Evolutionary conservation across 768 basidiomycete species (phyloP), one percentile per base, ranked within the genome.

Genomic region (Serendipita sp.): DNA sequence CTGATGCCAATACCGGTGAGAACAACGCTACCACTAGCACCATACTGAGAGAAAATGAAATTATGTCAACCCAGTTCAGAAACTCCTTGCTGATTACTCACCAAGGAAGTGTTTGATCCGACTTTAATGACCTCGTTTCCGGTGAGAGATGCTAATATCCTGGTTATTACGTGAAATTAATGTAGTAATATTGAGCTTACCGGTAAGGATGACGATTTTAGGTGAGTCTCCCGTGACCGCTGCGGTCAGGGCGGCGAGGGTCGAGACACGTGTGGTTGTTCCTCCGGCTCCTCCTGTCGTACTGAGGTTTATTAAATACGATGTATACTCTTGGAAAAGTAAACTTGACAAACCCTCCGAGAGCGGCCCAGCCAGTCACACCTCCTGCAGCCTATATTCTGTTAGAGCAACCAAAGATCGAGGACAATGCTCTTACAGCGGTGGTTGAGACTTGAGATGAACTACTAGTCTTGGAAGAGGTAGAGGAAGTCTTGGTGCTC

Each of bases 1-100:
- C 79, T 78, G 37, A 80, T 73, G 1, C 79, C 79, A 67, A 80
- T 73, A 51, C 79, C 79, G 47, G 71, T 71, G 63, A 80, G 77
- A 28, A 76, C 13, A 41, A 41, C 13, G 13, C 38, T 41, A 5
- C 38, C 38, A 41, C 38, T 41, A 41, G 38, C 38, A 41, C 38
- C 38, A 41, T 41, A 41, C 38, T 41, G 38, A 41, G 38, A 41
- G 38, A 13, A 41, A 41, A 13, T 24, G 24, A 24, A 24, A 24
- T 24, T 24, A 24, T 24, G 24, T 24, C 24, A 24, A 24, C 24
- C 24, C 24, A 24, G 24, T 24, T 24, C 24, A 24, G 24, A 24
- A 24, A 41, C 13, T 41, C 7, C 7, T 41, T 13, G 13, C 38
- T 41, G n/a, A 18, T 18, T 28, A 35, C 79, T 78, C 62, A 80